Percentiles rank a stretch among this genome's conserved stretches.
phyloP scores from a whole-genome alignment of 2,329 filamentous ascomycete species.

The Drechslerella coelobrocha region DNA sequence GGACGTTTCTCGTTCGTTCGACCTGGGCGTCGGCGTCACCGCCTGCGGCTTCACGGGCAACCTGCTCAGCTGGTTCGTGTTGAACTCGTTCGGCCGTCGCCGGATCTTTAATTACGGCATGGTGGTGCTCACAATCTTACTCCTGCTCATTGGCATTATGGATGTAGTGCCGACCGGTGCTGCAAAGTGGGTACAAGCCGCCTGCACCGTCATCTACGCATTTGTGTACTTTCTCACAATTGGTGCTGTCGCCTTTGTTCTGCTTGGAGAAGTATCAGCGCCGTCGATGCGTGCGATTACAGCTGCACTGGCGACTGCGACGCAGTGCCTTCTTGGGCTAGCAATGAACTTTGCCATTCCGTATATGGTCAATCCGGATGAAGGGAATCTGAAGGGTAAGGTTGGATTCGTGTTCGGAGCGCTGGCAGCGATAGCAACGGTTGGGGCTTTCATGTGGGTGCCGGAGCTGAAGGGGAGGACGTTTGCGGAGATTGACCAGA shows the following conservation, averaged over 20 bases:
- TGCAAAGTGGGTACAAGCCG: slow-evolving; percentile 59
- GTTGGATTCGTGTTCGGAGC: slow-evolving; percentile 60
- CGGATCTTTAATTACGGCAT: slow-evolving; percentile 54
- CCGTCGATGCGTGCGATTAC: slow-evolving; percentile 62
- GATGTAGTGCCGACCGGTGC: slow-evolving; percentile 57
- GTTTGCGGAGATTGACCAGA: slow-evolving; percentile 38
- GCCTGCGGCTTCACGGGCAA: slow-evolving; percentile 59
- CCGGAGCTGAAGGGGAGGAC: slow-evolving; percentile 60
- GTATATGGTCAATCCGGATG: slow-evolving; percentile 53
- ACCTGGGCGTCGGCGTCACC: slow-evolving; percentile 57
- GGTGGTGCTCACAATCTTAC: slow-evolving; percentile 56
- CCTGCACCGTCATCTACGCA: slow-evolving; percentile 60
- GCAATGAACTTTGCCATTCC: slow-evolving; percentile 57
- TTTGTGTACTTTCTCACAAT: slow-evolving; percentile 60
- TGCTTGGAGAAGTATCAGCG: slow-evolving; percentile 60
- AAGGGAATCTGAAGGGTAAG: slow-evolving; percentile 36
- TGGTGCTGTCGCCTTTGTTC: slow-evolving; percentile 61
- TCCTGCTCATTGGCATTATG: slow-evolving; percentile 59
- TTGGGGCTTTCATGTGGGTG: slow-evolving; percentile 60
- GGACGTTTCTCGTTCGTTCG: slow-evolving; percentile 29
- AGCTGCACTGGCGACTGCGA: slow-evolving; percentile 60
- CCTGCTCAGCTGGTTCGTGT: slow-evolving; percentile 57
- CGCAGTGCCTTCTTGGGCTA: slow-evolving; percentile 60
- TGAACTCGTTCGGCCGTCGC: slow-evolving; percentile 57
- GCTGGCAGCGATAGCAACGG: slow-evolving; percentile 57